phyloP scores from a whole-genome alignment of 257 asterid genomes.

The Nicotiana noctiflora region DNA sequence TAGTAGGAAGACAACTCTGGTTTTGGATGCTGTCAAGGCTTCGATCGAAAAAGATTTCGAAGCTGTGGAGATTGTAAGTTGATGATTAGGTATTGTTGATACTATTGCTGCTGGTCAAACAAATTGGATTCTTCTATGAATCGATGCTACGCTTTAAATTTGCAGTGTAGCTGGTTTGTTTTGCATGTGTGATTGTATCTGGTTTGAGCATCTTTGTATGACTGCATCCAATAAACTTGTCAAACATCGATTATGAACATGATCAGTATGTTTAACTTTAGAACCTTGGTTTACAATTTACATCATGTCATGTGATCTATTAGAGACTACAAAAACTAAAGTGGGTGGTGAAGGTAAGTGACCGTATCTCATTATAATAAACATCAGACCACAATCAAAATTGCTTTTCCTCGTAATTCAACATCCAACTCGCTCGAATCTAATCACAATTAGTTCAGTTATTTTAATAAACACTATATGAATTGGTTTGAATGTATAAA shows the following conservation, averaged over 20 bases:
- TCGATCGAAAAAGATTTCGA: slow-evolving; percentile 51
- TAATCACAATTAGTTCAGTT: no score
- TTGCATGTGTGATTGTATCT: not conserved
- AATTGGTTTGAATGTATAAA: no score
- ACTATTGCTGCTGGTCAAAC: not conserved
- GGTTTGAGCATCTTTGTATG: not conserved
- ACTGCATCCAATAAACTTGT: not conserved
- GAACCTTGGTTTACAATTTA: not conserved
- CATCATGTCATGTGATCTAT: not conserved
- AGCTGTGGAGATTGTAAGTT: slow-evolving; percentile 31
- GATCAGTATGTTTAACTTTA: not conserved
- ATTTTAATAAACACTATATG: no score
- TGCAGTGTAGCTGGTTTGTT: not conserved
- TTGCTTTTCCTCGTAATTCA: no score
- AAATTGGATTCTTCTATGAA: not conserved
- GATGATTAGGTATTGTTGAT: not conserved
- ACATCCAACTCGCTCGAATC: no score
- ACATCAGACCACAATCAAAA: not conserved
- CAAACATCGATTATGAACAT: not conserved
- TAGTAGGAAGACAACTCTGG: slow-evolving; percentile 58
- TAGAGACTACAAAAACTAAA: not conserved
- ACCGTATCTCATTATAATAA: not conserved
- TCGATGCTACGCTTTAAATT: not conserved
- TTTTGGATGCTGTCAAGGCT: slow-evolving; percentile 60
- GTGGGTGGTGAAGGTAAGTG: not conserved